Percentiles rank a stretch among this genome's conserved stretches.
Conservation (phyloP, 1,284 basidiomycete species). For the Leccinum pachyderme region DNA sequence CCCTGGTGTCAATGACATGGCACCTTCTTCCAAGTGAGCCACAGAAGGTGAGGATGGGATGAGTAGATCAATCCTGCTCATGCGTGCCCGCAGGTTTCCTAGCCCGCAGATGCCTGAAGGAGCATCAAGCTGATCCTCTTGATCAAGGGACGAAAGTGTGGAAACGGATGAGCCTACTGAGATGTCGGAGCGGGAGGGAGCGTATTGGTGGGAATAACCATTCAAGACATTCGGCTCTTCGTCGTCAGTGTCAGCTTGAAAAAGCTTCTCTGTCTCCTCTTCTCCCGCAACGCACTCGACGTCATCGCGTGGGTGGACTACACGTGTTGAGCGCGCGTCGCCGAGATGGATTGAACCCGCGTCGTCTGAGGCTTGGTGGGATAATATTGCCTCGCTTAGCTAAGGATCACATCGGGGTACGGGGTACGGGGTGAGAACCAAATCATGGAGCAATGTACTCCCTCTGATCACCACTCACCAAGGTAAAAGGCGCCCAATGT, state of each 20-base stretch:
- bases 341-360: conserved; percentile 45
- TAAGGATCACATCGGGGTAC: conserved; percentile 33
- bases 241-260: conserved; percentile 19
- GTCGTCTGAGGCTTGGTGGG: conserved; percentile 45
- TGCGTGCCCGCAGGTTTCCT: conserved; percentile 19
- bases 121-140: conserved; percentile 5
- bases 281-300: conserved; percentile 27
- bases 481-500: conserved; percentile 77
- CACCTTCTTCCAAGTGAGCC: conserved; percentile 4
- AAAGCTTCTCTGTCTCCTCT: conserved; percentile 22
- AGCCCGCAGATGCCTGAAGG: conserved; percentile 8
- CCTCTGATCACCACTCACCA: conserved; percentile 45
- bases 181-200: background rate
- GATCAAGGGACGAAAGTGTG: conserved; percentile 8
- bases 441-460: background rate
- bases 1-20: conserved; percentile 12
- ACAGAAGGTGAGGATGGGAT: conserved; percentile 1
- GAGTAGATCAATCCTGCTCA: conserved; percentile 23
- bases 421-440: conserved; percentile 32
- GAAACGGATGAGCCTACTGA: background rate
- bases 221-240: conserved; percentile 6
- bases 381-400: conserved; percentile 73
- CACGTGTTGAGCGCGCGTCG: conserved; percentile 35
- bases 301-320: conserved; percentile 21
- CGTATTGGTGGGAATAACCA: background rate